These are phyloP conservation scores for Populus deltoides DNA, from an alignment of 345 rosid genomes.

Conservation along the genomic window DNA sequence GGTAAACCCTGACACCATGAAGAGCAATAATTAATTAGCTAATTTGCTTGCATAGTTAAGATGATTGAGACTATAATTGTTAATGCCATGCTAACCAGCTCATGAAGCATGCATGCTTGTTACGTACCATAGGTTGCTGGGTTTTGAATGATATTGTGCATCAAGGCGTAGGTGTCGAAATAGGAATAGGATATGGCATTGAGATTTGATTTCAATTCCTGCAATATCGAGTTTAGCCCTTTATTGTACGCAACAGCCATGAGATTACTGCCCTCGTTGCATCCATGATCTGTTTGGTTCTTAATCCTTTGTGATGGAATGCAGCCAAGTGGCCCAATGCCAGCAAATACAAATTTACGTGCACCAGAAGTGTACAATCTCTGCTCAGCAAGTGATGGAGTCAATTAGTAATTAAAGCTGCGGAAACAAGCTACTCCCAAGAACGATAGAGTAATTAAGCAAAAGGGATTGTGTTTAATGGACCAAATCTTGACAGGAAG, in stretches of 20 bases:
- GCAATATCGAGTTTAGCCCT: constrained; percentile 39
- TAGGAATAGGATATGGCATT: constrained; percentile 46
- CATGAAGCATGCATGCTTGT: neutral
- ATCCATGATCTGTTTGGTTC: constrained; percentile 31
- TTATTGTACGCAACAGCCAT: constrained; percentile 46
- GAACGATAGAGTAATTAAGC: neutral
- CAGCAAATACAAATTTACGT: constrained; percentile 49
- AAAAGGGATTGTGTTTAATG: neutral
- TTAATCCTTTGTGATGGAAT: constrained; percentile 45
- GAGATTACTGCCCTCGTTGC: constrained; percentile 42
- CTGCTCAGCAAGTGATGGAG: constrained; percentile 21
- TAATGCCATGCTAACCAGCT: too few relatives aligned
- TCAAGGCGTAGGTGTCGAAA: constrained; percentile 44
- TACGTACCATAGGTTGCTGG: constrained; percentile 49
- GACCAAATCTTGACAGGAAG: too few relatives aligned
- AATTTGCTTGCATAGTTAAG: neutral
- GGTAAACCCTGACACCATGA: constrained; percentile 13
- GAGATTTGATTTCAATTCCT: constrained; percentile 36
- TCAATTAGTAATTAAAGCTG: neutral
- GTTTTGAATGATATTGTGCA: constrained; percentile 39
- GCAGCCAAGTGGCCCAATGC: constrained; percentile 57
- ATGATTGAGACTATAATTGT: neutral
- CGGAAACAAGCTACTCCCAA: too few relatives aligned
- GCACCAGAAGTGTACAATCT: constrained; percentile 42
- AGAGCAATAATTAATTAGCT: constrained; percentile 46